Evolutionary conservation across 2,329 filamentous ascomycete genomes (phyloP).

Genomic region (Arthrobotrys entomopaga): DNA sequence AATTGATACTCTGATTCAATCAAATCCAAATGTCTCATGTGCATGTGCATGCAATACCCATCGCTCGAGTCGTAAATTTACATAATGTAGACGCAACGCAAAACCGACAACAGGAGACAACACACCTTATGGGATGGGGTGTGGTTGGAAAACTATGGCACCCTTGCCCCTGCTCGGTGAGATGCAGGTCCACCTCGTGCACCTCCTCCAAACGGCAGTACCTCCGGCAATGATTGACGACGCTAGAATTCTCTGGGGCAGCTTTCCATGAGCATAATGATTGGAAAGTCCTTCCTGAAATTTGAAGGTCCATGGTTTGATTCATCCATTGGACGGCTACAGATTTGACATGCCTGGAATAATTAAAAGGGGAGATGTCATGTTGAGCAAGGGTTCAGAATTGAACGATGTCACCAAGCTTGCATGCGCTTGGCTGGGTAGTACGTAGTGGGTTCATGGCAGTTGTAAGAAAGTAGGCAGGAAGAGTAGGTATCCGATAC

Average conservation of each 20-base stretch:
- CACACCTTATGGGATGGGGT: conserved; percentile 21
- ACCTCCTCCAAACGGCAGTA: conserved; percentile 51
- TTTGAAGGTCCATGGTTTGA: neutral
- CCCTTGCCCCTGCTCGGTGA: conserved; percentile 23
- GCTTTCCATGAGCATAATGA: conserved; percentile 27
- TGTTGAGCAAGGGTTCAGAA: conserved; percentile 11
- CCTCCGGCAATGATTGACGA: conserved; percentile 42
- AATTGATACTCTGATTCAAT: too few relatives aligned
- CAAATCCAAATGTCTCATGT: too few relatives aligned
- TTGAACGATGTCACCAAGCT: conserved; percentile 39
- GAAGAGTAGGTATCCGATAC: conserved; percentile 50
- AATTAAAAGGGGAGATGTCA: neutral
- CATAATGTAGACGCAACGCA: conserved; percentile 25
- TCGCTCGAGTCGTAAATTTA: neutral
- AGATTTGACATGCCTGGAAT: conserved; percentile 10
- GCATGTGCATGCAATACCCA: too few relatives aligned
- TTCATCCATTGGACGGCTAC: conserved; percentile 10
- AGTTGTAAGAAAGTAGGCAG: conserved; percentile 18
- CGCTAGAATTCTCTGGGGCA: conserved; percentile 40
- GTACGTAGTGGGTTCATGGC: conserved; percentile 34
- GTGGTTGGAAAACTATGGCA: conserved; percentile 20
- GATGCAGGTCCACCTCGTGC: conserved; percentile 43
- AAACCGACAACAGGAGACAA: conserved; percentile 47
- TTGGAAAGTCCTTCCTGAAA: conserved; percentile 22
- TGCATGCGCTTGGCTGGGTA: too few relatives aligned